phyloP scores from a whole-genome alignment of 495 filamentous ascomycete species.

The Cryomyces minteri region DNA sequence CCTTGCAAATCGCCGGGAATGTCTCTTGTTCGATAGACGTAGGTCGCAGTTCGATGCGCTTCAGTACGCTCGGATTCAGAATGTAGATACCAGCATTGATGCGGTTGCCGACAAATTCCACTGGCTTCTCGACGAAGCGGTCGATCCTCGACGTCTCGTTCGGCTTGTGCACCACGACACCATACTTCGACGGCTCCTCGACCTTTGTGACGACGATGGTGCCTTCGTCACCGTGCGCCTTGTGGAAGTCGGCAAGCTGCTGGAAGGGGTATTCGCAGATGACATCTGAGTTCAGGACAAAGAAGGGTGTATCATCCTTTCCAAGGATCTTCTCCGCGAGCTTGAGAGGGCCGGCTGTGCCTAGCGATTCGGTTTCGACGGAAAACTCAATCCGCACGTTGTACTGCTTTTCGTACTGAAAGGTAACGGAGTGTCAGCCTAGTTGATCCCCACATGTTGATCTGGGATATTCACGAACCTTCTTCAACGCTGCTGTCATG shows the following conservation, averaged over 20 bases:
- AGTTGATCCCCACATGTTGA: too few species aligned
- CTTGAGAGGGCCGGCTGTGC: conserved; percentile 91
- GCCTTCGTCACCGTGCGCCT: conserved; percentile 79
- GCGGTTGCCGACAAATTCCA: conserved; percentile 97
- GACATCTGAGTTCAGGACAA: conserved; percentile 97
- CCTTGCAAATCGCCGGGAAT: conserved; percentile 85
- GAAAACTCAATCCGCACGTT: conserved; percentile 92
- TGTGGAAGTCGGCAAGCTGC: conserved; percentile 78
- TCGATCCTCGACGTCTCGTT: conserved; percentile 85
- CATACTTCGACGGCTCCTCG: conserved; percentile 97
- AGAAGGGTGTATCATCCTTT: conserved; percentile 89
- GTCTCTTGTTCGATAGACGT: conserved; percentile 99
- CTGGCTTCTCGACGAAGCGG: conserved; percentile 98
- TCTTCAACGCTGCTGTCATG: conserved; percentile 63
- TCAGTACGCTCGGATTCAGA: conserved; percentile 78
- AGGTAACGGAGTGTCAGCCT: too few species aligned
- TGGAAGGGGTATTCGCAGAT: conserved; percentile 97
- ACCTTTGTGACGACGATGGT: conserved; percentile 99
- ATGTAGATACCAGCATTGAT: conserved; percentile 99
- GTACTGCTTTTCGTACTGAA: conserved; percentile 75
- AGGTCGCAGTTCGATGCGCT: conserved; percentile 86
- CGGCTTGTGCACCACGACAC: conserved; percentile 96
- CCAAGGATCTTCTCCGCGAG: conserved; percentile 83
- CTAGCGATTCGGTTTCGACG: conserved; percentile 86
- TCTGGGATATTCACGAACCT: conserved; percentile 20